Percentiles rank a stretch among this genome's conserved stretches.
Evolutionary conservation across 306 rosid genomes (phyloP).

Genomic region (Cucumis cinereus): DNA sequence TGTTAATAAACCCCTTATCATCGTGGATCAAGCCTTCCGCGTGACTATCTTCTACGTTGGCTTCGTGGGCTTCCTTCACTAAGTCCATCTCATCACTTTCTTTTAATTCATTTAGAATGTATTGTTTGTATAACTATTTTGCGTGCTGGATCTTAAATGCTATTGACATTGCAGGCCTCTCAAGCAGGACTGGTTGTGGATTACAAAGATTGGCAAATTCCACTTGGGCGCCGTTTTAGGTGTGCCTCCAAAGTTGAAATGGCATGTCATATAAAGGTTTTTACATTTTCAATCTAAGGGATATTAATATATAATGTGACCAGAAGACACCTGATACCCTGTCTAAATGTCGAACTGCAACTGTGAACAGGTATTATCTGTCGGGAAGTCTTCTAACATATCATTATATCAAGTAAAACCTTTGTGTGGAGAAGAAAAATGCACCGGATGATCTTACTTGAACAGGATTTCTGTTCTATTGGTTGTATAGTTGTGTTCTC

Average conservation of each 20-base stretch:
- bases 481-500: background rate
- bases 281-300: background rate
- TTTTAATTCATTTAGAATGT: no score
- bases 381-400: background rate
- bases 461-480: background rate
- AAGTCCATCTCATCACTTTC: no score
- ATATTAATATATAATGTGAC: background rate
- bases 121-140: background rate
- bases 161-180: constrained; percentile 54
- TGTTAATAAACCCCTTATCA: no score
- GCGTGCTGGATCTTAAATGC: background rate
- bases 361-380: background rate
- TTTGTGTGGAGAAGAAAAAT: background rate
- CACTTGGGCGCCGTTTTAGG: constrained; percentile 97
- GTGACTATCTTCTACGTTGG: no score
- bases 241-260: constrained; percentile 22
- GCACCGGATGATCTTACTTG: background rate
- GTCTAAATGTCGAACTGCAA: background rate
- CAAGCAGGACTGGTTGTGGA: constrained; percentile 63
- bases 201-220: constrained; percentile 96
- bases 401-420: background rate
- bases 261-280: background rate
- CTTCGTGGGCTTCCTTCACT: no score
- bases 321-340: background rate
- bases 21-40: no score